Conservation (phyloP, 1,284 basidiomycete genomes). For the Naganishia sp. region DNA sequence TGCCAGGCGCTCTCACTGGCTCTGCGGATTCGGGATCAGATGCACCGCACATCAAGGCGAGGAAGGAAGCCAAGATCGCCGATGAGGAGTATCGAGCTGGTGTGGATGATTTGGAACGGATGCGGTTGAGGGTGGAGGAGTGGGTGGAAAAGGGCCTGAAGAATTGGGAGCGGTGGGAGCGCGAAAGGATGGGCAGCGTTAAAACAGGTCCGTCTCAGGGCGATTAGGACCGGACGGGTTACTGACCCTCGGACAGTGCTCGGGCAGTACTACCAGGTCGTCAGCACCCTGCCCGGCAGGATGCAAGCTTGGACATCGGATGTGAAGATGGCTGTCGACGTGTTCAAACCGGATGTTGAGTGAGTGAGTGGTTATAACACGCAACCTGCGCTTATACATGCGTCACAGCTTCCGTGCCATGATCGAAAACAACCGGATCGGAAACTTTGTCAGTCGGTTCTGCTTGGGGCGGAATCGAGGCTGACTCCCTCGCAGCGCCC, state of each 20-base stretch:
- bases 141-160: slow-evolving; percentile 78
- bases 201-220: slow-evolving; percentile 65
- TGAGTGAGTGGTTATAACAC: slow-evolving; percentile 51
- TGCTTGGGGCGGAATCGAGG: background rate
- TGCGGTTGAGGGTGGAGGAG: slow-evolving; percentile 78
- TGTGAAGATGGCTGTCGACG: slow-evolving; percentile 71
- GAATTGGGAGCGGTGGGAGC: slow-evolving; percentile 77
- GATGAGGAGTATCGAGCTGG: slow-evolving; percentile 73
- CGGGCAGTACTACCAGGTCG: slow-evolving; percentile 76
- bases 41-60: slow-evolving; percentile 67
- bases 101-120: slow-evolving; percentile 73
- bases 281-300: slow-evolving; percentile 68
- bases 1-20: slow-evolving; percentile 48
- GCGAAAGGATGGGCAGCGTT: slow-evolving; percentile 74
- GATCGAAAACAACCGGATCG: slow-evolving; percentile 85
- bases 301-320: slow-evolving; percentile 67
- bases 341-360: slow-evolving; percentile 82
- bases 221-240: background rate
- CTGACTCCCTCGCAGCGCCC: slow-evolving; percentile 57
- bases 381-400: slow-evolving; percentile 33
- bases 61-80: slow-evolving; percentile 74
- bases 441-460: slow-evolving; percentile 65
- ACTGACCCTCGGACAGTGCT: slow-evolving; percentile 60
- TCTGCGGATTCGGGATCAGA: slow-evolving; percentile 54
- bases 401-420: slow-evolving; percentile 52